Base-by-base conservation (phyloP, 805 yeast genomes). In the Metschnikowia reukaufii region DNA sequence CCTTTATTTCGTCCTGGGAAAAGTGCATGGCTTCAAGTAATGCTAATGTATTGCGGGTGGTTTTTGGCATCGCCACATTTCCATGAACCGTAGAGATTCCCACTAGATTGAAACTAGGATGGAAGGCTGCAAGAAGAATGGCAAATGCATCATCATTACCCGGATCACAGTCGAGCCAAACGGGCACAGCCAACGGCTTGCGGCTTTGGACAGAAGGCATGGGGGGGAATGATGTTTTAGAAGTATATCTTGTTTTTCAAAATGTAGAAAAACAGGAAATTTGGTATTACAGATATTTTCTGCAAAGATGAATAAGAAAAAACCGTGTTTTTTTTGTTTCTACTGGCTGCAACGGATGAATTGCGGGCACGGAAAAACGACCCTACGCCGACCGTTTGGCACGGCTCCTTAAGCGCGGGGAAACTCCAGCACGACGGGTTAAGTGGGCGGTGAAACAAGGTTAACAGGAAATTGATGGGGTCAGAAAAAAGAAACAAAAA, bases 141-240 rank as follows among this genome's bases (percentile, higher is more conserved):
- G 94, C 96, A 37, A 87, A 76, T 1, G 87, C 84, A 58, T 89
- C 97, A 60, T 89, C 96, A 58, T 86, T 94, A 1, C 96, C 96
- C 0, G 96, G 96, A 60, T 89, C 96, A 64, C 96, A 89, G 65
- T 89, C 96, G 10, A 89, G 64, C 96, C 96, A 89, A 4, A 89
- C 58, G 0, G 96, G 95, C 2, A 70, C 56, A 10, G 46, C 37
- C n/a, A 16, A 15, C 2, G 44, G 43, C 9, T 33, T 23, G n/a
- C 32, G 9, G 30, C 36, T 4, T 17, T 37, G 17, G 16, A 33
- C 39, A 16, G 44, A 25, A 20, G 52, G 49, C 49, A 40, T 44
- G 33, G 35, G 8, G 13, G 12, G 27, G n/a, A 18, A 27, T 13
- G 36, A 18, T n/a, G n/a, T n/a, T n/a, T n/a, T n/a, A n/a, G n/a